These are phyloP conservation scores for Paracoccidioides brasiliensis DNA, from an alignment of 2,329 filamentous ascomycete genomes.

Conservation along the genomic window DNA sequence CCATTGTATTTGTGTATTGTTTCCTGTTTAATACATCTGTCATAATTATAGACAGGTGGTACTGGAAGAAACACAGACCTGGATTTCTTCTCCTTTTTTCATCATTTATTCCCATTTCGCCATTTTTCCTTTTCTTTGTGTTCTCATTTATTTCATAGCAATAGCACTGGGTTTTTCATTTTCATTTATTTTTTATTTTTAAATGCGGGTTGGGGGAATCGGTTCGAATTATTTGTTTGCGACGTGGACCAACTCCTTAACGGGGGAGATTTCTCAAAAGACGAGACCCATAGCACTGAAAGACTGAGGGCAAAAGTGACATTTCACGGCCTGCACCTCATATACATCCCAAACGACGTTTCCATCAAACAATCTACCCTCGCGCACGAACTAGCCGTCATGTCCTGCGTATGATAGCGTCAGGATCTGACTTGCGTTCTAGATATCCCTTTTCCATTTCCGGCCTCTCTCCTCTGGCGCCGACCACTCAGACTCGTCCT, in stretches of 20 bases:
- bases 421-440: background rate
- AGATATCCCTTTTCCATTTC: background rate
- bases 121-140: background rate
- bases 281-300: too few species aligned
- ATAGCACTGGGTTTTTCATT: background rate
- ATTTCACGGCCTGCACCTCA: too few species aligned
- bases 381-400: too few species aligned
- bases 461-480: too few species aligned
- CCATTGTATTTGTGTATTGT: background rate
- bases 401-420: too few species aligned
- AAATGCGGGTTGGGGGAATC: too few species aligned
- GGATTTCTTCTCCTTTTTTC: background rate
- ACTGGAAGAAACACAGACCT: background rate
- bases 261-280: too few species aligned
- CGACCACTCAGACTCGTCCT: constrained; percentile 24
- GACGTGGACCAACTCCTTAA: too few species aligned
- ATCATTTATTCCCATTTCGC: background rate
- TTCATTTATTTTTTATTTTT: background rate
- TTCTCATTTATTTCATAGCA: background rate
- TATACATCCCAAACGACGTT: too few species aligned
- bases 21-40: background rate
- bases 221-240: too few species aligned
- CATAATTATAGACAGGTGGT: background rate
- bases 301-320: too few species aligned
- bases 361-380: too few species aligned